Evolutionary conservation across 1,139 yeast genomes (phyloP).

Genomic region (Kodamaea derodonti): DNA sequence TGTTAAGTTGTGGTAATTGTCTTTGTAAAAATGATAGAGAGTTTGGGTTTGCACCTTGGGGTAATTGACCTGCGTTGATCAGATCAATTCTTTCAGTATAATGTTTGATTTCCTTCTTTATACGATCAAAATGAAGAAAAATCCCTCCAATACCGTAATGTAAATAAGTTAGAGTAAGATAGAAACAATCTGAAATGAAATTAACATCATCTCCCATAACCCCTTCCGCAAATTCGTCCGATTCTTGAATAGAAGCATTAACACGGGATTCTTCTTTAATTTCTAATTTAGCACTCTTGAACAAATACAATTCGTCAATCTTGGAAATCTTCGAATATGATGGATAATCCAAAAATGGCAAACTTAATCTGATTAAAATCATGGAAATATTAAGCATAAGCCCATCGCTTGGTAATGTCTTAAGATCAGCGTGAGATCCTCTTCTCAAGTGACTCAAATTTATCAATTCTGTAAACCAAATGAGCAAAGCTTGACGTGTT

Average conservation of each 20-base stretch:
- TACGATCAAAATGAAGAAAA: conserved; percentile 51
- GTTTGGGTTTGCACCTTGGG: conserved; percentile 27
- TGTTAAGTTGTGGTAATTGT: conserved; percentile 46
- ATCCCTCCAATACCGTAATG: conserved; percentile 91
- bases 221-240: conserved; percentile 43
- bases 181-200: conserved; percentile 87
- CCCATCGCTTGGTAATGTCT: conserved; percentile 71
- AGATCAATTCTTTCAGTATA: conserved; percentile 49
- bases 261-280: conserved; percentile 79
- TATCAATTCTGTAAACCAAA: conserved; percentile 67
- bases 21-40: conserved; percentile 26
- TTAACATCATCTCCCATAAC: conserved; percentile 44
- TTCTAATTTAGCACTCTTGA: conserved; percentile 52
- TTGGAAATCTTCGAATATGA: conserved; percentile 62
- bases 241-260: conserved; percentile 70
- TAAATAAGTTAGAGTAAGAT: conserved; percentile 68
- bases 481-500: conserved; percentile 59
- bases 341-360: conserved; percentile 77
- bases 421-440: conserved; percentile 77
- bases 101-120: conserved; percentile 51
- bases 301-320: conserved; percentile 64
- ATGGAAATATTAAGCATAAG: conserved; percentile 75
- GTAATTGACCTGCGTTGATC: conserved; percentile 28
- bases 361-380: conserved; percentile 65
- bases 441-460: conserved; percentile 82